Conservation (phyloP, 176 grass and related monocot species). For the Paspalum notatum region DNA sequence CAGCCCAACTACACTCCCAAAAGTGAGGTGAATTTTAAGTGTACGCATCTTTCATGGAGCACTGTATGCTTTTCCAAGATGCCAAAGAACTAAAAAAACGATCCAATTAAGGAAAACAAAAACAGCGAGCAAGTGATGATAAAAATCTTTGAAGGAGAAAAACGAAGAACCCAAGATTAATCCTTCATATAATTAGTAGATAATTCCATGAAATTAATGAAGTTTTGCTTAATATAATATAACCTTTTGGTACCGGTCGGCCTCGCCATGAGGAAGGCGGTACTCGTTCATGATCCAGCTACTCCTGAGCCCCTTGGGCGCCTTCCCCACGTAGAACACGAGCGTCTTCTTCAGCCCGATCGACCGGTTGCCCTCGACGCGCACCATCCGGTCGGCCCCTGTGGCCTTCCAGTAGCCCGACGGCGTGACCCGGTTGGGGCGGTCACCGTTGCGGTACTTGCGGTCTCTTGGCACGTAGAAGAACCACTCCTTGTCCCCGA, state of each 20-base stretch:
- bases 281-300: constrained; percentile 99
- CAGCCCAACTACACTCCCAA: not conserved
- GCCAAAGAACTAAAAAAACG: not conserved
- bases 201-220: not conserved
- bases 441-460: constrained; percentile 90
- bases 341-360: constrained; percentile 99
- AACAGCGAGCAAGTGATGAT: fast-evolving
- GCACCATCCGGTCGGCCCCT: constrained; percentile 73
- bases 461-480: constrained; percentile 97
- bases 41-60: constrained; percentile 9
- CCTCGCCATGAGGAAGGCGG: constrained; percentile 68
- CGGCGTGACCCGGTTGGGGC: constrained; percentile 84
- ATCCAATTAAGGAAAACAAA: not conserved
- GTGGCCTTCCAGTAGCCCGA: constrained; percentile 97
- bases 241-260: constrained; percentile 84
- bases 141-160: not conserved
- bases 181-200: not conserved
- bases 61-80: constrained; percentile 36
- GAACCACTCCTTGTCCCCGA: constrained; percentile 97
- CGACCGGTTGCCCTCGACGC: constrained; percentile 58
- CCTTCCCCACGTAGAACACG: constrained; percentile 97
- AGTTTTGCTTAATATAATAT: not conserved
- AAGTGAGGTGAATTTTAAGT: constrained; percentile 27
- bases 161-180: not conserved
- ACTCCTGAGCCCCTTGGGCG: constrained; percentile 81